These are phyloP conservation scores for Salix exigua DNA, from an alignment of 345 rosid species.

Conservation along the genomic window DNA sequence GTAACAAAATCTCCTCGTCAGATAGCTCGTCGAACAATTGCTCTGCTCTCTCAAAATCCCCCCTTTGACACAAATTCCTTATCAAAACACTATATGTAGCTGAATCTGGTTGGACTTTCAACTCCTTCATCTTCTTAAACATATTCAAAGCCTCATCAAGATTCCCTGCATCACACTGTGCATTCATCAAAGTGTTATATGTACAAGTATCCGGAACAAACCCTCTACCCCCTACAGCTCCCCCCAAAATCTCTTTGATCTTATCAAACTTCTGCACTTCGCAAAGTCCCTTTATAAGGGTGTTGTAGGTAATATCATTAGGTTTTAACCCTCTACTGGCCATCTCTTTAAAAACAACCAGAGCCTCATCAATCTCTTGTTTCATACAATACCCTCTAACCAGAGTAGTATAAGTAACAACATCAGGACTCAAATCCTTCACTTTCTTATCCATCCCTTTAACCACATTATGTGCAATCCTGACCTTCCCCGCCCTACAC, in stretches of 20 bases:
- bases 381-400: constrained; percentile 76
- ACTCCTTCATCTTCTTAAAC: constrained; percentile 48
- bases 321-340: constrained; percentile 50
- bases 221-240: constrained; percentile 21
- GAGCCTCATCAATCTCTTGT: constrained; percentile 61
- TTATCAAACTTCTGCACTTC: constrained; percentile 55
- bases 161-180: constrained; percentile 60
- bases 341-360: constrained; percentile 53
- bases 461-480: constrained; percentile 61
- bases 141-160: constrained; percentile 51
- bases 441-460: constrained; percentile 56
- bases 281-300: constrained; percentile 70
- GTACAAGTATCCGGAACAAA: constrained; percentile 79
- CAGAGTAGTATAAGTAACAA: constrained; percentile 75
- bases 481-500: constrained; percentile 75
- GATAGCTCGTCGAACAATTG: constrained; percentile 52
- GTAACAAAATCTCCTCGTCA: constrained; percentile 17
- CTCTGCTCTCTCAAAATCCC: constrained; percentile 65
- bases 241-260: constrained; percentile 49
- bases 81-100: constrained; percentile 75
- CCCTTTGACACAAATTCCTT: constrained; percentile 49
- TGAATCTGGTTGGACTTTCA: constrained; percentile 60
- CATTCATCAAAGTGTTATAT: constrained; percentile 59
- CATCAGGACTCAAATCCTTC: constrained; percentile 47
- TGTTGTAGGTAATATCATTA: constrained; percentile 57